Evolutionary conservation across 164 flowering plant species (phyloP).

Genomic region (Protea cynaroides): DNA sequence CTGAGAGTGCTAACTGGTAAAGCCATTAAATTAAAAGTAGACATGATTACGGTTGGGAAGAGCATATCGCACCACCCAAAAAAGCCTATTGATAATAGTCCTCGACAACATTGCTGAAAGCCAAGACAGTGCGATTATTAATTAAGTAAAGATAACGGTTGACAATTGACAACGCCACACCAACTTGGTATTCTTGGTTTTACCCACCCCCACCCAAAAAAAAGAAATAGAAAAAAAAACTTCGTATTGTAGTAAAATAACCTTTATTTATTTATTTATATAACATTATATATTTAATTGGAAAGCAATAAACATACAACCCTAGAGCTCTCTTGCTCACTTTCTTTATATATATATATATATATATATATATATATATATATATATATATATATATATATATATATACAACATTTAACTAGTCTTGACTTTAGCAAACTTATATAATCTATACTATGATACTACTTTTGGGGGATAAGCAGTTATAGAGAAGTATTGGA

Average conservation of each 20-base stretch:
- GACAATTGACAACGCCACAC: slow-evolving; percentile 39
- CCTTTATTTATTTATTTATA: too few species aligned
- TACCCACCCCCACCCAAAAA: too few species aligned
- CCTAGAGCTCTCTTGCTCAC: background rate
- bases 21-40: too few species aligned
- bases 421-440: background rate
- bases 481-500: slow-evolving; percentile 31
- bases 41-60: slow-evolving; percentile 2
- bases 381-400: slow-evolving; percentile 6
- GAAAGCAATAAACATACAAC: too few species aligned
- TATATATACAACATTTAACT: background rate
- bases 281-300: too few species aligned
- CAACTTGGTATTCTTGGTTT: slow-evolving; percentile 19
- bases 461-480: too few species aligned
- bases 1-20: too few species aligned
- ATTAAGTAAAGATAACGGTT: slow-evolving; percentile 23
- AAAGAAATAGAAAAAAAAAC: too few species aligned
- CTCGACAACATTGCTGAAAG: slow-evolving; percentile 14
- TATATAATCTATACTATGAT: slow-evolving; percentile 1
- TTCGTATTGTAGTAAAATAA: too few species aligned
- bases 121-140: slow-evolving; percentile 28
- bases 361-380: slow-evolving; percentile 6
- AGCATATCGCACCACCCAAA: slow-evolving; percentile 10
- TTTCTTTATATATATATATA: background rate
- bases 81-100: background rate